phyloP scores from a whole-genome alignment of 352 stramenopile species.

The Pythium sp. region DNA sequence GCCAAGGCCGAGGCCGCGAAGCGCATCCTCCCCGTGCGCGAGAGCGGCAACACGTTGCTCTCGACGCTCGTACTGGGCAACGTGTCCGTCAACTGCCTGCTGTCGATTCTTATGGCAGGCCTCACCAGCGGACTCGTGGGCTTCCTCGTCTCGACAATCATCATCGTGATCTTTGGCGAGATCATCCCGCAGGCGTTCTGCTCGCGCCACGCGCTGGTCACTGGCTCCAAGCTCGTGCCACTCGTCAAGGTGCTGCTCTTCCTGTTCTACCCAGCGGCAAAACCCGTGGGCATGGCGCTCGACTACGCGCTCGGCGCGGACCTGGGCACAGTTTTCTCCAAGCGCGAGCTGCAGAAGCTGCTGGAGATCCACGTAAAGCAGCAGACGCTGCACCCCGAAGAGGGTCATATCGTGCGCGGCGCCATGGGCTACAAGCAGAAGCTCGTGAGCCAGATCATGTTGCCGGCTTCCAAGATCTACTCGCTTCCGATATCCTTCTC shows the following conservation, averaged over 20 bases:
- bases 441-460: conserved; percentile 90
- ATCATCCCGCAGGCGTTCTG: conserved; percentile 92
- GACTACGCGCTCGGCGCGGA: conserved; percentile 92
- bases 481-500: conserved; percentile 68
- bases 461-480: conserved; percentile 78
- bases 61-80: conserved; percentile 98
- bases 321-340: conserved; percentile 94
- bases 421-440: conserved; percentile 78
- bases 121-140: conserved; percentile 85
- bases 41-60: conserved; percentile 95
- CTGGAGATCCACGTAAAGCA: conserved; percentile 96
- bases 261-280: conserved; percentile 88
- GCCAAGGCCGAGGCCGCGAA: conserved; percentile 49
- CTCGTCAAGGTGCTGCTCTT: conserved; percentile 94
- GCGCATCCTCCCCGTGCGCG: conserved; percentile 86
- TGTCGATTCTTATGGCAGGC: conserved; percentile 97
- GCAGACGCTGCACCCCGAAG: conserved; percentile 87
- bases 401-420: conserved; percentile 95
- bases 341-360: conserved; percentile 92
- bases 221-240: conserved; percentile 71
- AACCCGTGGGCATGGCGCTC: conserved; percentile 89
- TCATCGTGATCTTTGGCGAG: conserved; percentile 97
- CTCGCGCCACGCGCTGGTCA: conserved; percentile 88
- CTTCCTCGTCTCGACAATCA: conserved; percentile 92
- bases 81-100: conserved; percentile 94